Base-by-base conservation (phyloP, 176 grass and related monocot species). In the Rhynchospora pubera region DNA sequence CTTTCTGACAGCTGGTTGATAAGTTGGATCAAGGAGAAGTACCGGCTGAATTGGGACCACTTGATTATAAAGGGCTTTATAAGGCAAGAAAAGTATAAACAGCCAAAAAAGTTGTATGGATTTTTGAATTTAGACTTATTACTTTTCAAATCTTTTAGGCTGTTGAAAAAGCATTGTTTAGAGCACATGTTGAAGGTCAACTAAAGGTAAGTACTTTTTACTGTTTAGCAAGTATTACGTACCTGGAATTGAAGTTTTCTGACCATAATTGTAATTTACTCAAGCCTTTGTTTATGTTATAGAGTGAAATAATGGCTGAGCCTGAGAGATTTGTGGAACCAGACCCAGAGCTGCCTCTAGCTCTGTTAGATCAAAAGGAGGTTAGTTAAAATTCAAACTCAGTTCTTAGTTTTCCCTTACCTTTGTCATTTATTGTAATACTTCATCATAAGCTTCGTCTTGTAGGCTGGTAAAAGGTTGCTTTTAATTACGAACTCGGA, bases 361-460 rank as follows among this genome's bases (percentile, higher is more conserved):
- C 90, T 91, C 92, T 97, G 87, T 90, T 97, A 83, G 94, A 97
- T 94, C 92, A 97, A 92, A 97, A 94, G 39, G 94, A 97, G 94
- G 94, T 97, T 86, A 6, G 32, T 64, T 64, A 44, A 6, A 45
- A 42, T 48, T 5, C 28, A 69, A 77, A 56, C 32, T 63, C 16
- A 47, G 30, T 87, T 72, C 23, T 42, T 70, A 13, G 55, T 45
- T 84, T 89, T 84, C 77, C 7, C 68, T 61, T 74, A 34, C 55
- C 16, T 44, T 68, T 45, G 28, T 62, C 61, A 65, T 15, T 65
- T 78, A n/a, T 62, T 62, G 46, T 18, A 45, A 61, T 68, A 30
- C 79, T 46, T 65, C 72, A 65, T 79, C 67, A 70, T 57, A 50
- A 53, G 11, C 5, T 58, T 42, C 43, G 44, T 87, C 78, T 82